Percentiles rank a stretch among this genome's conserved stretches.
phyloP scores from a whole-genome alignment of 106 monocot genomes.

The Dendrobium huoshanense region DNA sequence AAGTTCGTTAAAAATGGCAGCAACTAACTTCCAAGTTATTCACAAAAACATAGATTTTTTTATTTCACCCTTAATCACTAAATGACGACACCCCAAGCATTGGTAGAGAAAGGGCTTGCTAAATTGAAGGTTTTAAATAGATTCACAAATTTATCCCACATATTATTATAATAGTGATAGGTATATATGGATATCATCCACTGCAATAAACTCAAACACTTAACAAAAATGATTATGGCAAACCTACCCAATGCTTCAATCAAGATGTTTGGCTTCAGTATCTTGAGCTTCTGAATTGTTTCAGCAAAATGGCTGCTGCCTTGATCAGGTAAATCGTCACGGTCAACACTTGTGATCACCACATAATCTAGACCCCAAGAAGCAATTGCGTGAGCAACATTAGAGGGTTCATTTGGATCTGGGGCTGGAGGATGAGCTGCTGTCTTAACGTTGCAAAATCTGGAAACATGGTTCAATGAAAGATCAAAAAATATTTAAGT shows the following conservation, averaged over 20 bases:
- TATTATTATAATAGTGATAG: background rate
- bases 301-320: conserved; percentile 81
- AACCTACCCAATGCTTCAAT: conserved; percentile 79
- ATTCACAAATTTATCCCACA: background rate
- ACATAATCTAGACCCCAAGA: conserved; percentile 89
- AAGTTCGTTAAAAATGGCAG: background rate
- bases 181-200: background rate
- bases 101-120: background rate
- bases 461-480: conserved; percentile 15
- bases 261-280: conserved; percentile 61
- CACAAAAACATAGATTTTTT: background rate
- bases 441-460: conserved; percentile 91
- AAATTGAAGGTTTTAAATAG: background rate
- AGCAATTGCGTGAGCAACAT: conserved; percentile 84
- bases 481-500: background rate
- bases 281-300: conserved; percentile 67
- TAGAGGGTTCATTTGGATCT: conserved; percentile 74
- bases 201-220: background rate
- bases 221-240: conserved; percentile 7
- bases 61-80: background rate
- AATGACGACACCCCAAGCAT: background rate
- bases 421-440: conserved; percentile 71
- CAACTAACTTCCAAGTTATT: background rate
- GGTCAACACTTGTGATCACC: conserved; percentile 84
- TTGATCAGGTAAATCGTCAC: conserved; percentile 84